phyloP scores from a whole-genome alignment of 345 rosid genomes.

The Brassica nigra region DNA sequence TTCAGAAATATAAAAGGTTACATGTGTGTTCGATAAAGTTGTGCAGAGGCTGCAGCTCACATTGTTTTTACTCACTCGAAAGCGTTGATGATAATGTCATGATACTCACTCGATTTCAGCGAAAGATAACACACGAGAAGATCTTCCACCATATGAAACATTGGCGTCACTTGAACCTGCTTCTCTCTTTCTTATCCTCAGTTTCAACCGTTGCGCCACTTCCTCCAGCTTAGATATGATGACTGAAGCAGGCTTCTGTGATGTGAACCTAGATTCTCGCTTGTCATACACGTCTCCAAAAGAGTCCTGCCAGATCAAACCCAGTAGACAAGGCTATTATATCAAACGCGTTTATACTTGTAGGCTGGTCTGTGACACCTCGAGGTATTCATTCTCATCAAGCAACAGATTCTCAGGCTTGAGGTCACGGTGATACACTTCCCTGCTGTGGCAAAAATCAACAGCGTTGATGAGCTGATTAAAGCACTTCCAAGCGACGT shows the following conservation, averaged over 20 bases:
- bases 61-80: conserved; percentile 43
- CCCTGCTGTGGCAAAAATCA: conserved; percentile 79
- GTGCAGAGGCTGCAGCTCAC: neutral
- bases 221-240: neutral
- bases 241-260: conserved; percentile 36
- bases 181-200: conserved; percentile 66
- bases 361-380: conserved; percentile 35
- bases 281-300: conserved; percentile 49
- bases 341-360: conserved; percentile 31
- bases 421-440: conserved; percentile 79
- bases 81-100: conserved; percentile 64
- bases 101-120: conserved; percentile 66
- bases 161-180: conserved; percentile 38
- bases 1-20: conserved; percentile 21
- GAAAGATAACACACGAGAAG: conserved; percentile 84
- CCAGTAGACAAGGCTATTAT: neutral
- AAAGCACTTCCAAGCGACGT: conserved; percentile 66
- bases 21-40: conserved; percentile 21
- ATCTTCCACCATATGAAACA: conserved; percentile 44
- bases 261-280: conserved; percentile 66
- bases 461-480: conserved; percentile 70
- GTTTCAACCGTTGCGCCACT: conserved; percentile 12
- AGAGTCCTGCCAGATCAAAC: neutral
- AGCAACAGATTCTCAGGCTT: conserved; percentile 79
- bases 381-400: conserved; percentile 44